A percentile compares a stretch with the other conserved stretches of the same genome.
Evolutionary conservation across 768 basidiomycete species (phyloP).

Genomic region (Phaffia australis): DNA sequence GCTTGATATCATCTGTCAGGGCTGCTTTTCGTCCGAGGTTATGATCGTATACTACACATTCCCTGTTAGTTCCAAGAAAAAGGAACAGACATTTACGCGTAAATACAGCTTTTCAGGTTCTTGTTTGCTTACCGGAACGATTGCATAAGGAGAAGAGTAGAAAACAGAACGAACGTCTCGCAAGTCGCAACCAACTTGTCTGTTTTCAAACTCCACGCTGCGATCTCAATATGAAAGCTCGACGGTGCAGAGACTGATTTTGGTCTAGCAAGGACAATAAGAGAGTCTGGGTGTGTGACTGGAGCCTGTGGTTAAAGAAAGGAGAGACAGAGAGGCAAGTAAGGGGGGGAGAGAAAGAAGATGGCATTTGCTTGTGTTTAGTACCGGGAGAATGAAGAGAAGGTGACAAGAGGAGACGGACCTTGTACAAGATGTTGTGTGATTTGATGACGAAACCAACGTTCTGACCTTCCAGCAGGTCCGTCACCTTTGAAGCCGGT

Average conservation of each 20-base stretch:
- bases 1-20: slow-evolving; percentile 5
- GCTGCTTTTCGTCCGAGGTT: slow-evolving; percentile 3
- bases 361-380: background rate
- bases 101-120: background rate
- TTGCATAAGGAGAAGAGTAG: background rate
- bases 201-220: slow-evolving; percentile 17
- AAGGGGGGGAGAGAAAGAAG: background rate
- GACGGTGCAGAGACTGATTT: slow-evolving; percentile 12
- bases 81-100: background rate
- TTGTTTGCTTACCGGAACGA: no score
- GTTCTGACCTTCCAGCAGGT: slow-evolving; percentile 11
- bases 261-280: background rate
- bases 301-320: background rate
- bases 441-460: slow-evolving; percentile 21
- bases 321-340: background rate
- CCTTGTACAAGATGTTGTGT: slow-evolving; percentile 16
- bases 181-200: slow-evolving; percentile 18
- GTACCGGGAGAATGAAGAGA: background rate
- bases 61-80: background rate
- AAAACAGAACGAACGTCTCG: slow-evolving; percentile 21
- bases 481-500: background rate
- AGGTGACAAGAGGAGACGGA: background rate
- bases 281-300: background rate
- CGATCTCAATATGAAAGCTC: slow-evolving; percentile 12
- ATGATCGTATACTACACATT: slow-evolving; percentile 19